Evolutionary conservation across 306 rosid species (phyloP), one percentile per base, ranked within the genome.

Genomic region (Prunus campanulata): DNA sequence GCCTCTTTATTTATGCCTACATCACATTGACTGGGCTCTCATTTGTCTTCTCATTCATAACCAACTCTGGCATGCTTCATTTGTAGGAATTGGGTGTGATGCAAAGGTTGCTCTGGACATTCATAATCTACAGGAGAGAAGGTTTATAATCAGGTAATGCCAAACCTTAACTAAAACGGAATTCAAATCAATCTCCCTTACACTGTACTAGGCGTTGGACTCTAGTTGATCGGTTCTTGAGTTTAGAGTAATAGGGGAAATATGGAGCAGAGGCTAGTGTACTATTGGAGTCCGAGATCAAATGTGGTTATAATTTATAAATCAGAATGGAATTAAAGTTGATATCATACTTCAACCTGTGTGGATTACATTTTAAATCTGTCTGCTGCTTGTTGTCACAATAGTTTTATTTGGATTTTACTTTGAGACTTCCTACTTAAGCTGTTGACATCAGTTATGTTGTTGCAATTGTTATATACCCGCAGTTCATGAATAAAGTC

Each of bases 401-500:
- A 29, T 44, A 25, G 16, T 59, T 70, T 49, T 6, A 13, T 35
- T 30, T 25, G 32, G 18, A 32, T 35, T 71, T 68, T 8, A 10
- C 4, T 2, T 29, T 3, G 6, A 20, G 18, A 11, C 9, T 55
- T 67, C 42, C 71, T 52, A 15, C 12, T n/a, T 14, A 9, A 32
- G 61, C 15, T 62, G 51, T 24, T 67, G 55, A 77, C 19, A 22
- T 30, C 3, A 15, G 61, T 30, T 54, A 35, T 66, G 11, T 76
- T 57, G 32, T 78, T 76, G 24, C 55, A 65, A 57, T 68, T 48
- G 29, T 74, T 47, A 11, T 39, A 29, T 47, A 19, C 77, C 44
- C 89, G 90, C 98, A 96, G 99, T 96, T 96, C 82, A 96, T 96
- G 99, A 96, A 96, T 78, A 96, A 96, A 89, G 99, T 96, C 67